Evolutionary conservation across 306 rosid genomes (phyloP), one percentile per base, ranked within the genome.

Genomic region (Cicer arietinum): DNA sequence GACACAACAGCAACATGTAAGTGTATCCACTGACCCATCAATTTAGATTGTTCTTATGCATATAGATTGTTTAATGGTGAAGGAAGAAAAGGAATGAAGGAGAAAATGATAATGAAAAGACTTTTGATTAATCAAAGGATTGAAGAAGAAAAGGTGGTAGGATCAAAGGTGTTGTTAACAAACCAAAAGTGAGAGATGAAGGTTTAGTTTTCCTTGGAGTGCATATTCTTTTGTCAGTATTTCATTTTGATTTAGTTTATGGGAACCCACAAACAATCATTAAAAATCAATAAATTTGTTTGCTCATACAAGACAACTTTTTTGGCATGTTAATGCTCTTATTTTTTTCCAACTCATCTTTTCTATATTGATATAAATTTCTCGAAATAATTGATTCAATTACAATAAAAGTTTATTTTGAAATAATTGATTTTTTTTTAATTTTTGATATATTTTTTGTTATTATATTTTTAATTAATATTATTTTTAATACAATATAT

Each of bases 71-170:
- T 75, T 45, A 51, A 37, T 67, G 69, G 67, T 69, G 13, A 62
- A 56, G 54, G 73, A 53, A 77, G 78, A 61, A 67, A 47, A 11
- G 10, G 68, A 77, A 62, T 68, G 62, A 58, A 72, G 16, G 50
- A 66, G 39, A 46, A 76, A 67, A 72, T 64, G 30, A 75, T 63
- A 57, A 46, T 71, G 76, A 37, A 82, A 37, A 8, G 90, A 81
- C 37, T 30, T 83, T 80, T 37, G 83, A 83, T 93, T 85, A 88
- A 81, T 76, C 75, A 86, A 78, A 87, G 80, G 82, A 72, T 82
- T 87, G 71, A 61, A 61, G 62, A 57, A 65, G 62, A 57, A 65
- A 30, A 30, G 77, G 44, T 7, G 65, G 43, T 46, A 16, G 25
- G 1, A 56, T 53, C 25, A 40, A 7, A 7, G 58, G 14, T 65